These are phyloP conservation scores for Urostyla sp. DNA, from an alignment of 73 alveolate genomes.

Conservation along the genomic window DNA sequence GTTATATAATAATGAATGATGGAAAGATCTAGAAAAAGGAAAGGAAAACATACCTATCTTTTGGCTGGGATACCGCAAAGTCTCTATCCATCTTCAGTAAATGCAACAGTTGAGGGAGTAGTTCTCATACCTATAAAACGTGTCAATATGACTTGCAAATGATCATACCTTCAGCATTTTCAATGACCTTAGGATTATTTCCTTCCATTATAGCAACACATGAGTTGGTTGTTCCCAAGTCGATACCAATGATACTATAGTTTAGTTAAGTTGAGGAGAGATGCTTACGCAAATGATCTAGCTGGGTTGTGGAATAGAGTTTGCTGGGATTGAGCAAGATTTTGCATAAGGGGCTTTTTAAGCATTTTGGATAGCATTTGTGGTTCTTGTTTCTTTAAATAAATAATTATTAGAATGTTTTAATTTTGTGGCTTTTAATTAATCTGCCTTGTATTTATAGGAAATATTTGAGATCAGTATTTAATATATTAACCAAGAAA, in stretches of 20 bases:
- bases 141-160: conserved; percentile 13
- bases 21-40: neutral
- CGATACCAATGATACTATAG: conserved; percentile 94
- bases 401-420: too few relatives aligned
- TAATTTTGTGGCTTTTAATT: too few relatives aligned
- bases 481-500: too few relatives aligned
- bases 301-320: too few relatives aligned
- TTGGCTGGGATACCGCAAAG: conserved; percentile 92
- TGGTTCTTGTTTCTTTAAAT: too few relatives aligned
- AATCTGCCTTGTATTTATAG: too few relatives aligned
- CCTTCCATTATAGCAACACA: conserved; percentile 98
- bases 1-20: neutral
- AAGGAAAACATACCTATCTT: conserved; percentile 71
- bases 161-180: conserved; percentile 94
- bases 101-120: conserved; percentile 97
- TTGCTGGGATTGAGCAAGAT: too few relatives aligned
- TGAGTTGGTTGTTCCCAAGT: conserved; percentile 99
- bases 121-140: conserved; percentile 81
- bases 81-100: conserved; percentile 88
- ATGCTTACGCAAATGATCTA: conserved; percentile 52
- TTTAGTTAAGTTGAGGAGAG: neutral
- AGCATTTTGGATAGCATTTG: too few relatives aligned
- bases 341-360: too few relatives aligned
- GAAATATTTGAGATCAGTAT: too few relatives aligned
- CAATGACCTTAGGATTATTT: conserved; percentile 92